Evolutionary conservation across 257 asterid species (phyloP).

Genomic region (Eucommia ulmoides): DNA sequence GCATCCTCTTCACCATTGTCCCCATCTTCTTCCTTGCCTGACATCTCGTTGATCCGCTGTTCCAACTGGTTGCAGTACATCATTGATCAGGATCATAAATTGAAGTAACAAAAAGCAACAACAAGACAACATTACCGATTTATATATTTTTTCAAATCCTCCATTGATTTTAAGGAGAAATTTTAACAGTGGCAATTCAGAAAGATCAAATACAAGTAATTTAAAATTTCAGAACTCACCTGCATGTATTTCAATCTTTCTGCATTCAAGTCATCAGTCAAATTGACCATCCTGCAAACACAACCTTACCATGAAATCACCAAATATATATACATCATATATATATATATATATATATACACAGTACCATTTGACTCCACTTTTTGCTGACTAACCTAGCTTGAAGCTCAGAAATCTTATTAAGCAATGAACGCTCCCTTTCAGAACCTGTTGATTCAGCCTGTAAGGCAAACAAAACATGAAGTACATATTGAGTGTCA

Average conservation of each 20-base stretch:
- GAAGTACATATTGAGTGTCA: neutral
- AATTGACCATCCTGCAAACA: constrained; percentile 60
- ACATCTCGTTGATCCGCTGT: constrained; percentile 38
- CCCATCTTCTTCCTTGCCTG: constrained; percentile 52
- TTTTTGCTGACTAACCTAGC: constrained; percentile 37
- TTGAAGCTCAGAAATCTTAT: constrained; percentile 81
- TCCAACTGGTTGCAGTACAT: constrained; percentile 54
- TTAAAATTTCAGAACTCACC: constrained; percentile 24
- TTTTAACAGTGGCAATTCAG: neutral
- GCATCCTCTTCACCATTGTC: constrained; percentile 52
- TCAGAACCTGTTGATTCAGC: constrained; percentile 52
- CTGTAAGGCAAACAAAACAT: constrained; percentile 17
- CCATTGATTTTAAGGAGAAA: too few species aligned
- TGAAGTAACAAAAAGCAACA: neutral
- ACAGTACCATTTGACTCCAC: neutral
- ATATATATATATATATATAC: neutral
- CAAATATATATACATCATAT: neutral
- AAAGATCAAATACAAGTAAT: neutral
- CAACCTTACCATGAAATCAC: neutral
- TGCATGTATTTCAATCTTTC: constrained; percentile 67
- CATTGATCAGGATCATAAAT: constrained; percentile 4
- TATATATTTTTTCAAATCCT: neutral
- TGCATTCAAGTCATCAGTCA: constrained; percentile 76
- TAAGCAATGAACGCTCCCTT: constrained; percentile 67
- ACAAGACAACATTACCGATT: neutral